Percentiles rank a stretch among this genome's conserved stretches.
These are phyloP conservation scores for Leptographium wingfieldii DNA, from an alignment of 2,329 filamentous ascomycete genomes.

Conservation along the genomic window DNA sequence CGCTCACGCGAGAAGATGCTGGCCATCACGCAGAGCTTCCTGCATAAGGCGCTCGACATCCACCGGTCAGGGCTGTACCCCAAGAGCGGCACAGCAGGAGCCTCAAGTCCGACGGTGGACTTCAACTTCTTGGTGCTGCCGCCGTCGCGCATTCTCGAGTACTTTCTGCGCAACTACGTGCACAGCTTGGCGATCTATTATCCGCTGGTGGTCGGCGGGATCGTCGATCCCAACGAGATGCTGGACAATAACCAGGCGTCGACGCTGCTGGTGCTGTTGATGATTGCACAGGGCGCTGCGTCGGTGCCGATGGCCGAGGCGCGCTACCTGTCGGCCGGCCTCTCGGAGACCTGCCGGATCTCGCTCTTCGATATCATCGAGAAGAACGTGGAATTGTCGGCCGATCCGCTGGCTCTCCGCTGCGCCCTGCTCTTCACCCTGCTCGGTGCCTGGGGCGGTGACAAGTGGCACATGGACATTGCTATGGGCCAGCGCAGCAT, in stretches of 20 bases:
- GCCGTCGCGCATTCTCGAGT: slow-evolving; percentile 52
- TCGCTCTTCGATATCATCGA: slow-evolving; percentile 61
- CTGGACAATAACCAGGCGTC: slow-evolving; percentile 54
- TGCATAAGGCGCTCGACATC: slow-evolving; percentile 58
- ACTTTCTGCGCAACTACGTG: slow-evolving; percentile 53
- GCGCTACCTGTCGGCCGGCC: slow-evolving; percentile 49
- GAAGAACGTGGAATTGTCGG: slow-evolving; percentile 55
- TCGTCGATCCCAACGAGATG: slow-evolving; percentile 54
- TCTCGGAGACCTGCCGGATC: slow-evolving; percentile 60
- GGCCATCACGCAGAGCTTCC: slow-evolving; percentile 58
- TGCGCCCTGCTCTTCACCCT: slow-evolving; percentile 56
- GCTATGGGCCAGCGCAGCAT: slow-evolving; percentile 62
- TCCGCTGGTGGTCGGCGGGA: slow-evolving; percentile 45
- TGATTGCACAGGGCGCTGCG: slow-evolving; percentile 60
- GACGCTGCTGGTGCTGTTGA: slow-evolving; percentile 53
- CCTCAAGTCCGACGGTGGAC: slow-evolving; percentile 22
- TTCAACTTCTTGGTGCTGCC: slow-evolving; percentile 55
- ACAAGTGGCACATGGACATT: slow-evolving; percentile 69
- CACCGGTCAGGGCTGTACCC: slow-evolving; percentile 37
- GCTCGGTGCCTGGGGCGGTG: slow-evolving; percentile 59
- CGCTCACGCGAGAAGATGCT: slow-evolving; percentile 54
- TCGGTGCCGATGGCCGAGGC: slow-evolving; percentile 54
- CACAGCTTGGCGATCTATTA: slow-evolving; percentile 56
- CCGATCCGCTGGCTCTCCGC: slow-evolving; percentile 42
- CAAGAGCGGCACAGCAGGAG: slow-evolving; percentile 23